These are phyloP conservation scores for Mycosphaerella arachidis DNA, from an alignment of 2,329 filamentous ascomycete species.

Conservation along the genomic window DNA sequence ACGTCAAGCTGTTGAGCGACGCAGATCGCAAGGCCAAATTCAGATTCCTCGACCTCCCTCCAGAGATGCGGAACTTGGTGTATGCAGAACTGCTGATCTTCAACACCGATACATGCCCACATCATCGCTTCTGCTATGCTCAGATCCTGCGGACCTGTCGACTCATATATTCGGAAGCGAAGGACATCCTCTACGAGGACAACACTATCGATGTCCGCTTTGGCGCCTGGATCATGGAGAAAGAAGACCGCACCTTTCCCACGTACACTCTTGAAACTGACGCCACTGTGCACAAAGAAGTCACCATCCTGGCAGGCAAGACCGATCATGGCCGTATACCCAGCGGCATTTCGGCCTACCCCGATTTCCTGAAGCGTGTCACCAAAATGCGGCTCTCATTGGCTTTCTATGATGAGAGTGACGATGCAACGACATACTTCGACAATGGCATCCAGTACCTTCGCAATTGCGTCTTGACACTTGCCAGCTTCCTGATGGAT, in stretches of 20 bases:
- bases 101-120: neutral
- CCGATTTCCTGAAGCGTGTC: neutral
- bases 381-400: neutral
- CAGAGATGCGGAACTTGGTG: constrained; percentile 22
- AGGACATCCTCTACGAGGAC: constrained; percentile 18
- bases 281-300: neutral
- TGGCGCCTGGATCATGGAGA: neutral
- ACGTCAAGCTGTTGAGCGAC: constrained; percentile 11
- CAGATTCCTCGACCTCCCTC: constrained; percentile 23
- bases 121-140: neutral
- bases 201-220: constrained; percentile 1
- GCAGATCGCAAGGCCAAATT: constrained; percentile 15
- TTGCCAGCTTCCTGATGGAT: constrained; percentile 16
- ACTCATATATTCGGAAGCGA: constrained; percentile 22
- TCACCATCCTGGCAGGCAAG: neutral
- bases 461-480: constrained; percentile 2
- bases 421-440: neutral
- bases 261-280: neutral
- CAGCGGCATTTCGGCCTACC: neutral
- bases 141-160: constrained; percentile 14
- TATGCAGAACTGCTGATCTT: constrained; percentile 18
- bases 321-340: neutral
- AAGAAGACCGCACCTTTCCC: too few species aligned
- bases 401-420: neutral
- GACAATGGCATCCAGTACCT: neutral